Base-by-base conservation (phyloP, 306 rosid genomes). In the Sindora glabra region DNA sequence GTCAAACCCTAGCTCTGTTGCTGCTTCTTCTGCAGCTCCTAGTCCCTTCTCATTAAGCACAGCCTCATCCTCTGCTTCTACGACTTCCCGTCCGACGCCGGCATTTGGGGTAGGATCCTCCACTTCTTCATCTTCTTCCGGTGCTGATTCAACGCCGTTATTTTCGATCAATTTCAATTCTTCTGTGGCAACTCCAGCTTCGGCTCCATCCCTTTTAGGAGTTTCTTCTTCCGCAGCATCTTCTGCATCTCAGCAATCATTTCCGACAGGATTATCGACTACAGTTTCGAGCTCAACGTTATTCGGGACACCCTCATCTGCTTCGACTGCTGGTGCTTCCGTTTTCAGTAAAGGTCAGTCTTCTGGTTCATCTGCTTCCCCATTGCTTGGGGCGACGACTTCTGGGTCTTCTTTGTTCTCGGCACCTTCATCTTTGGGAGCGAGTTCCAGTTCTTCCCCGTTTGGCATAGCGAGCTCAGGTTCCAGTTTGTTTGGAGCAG, bases 1-100 rank as follows among this genome's bases (percentile, higher is more conserved):
- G 11, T 25, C 78, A n/a, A 72, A 73, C 77, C 79, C 83, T 57
- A 53, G 46, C 54, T 67, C 83, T 46, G 41, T 83, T 3, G 39
- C 84, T 25, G 41, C 84, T 3, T 45, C 84, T 25, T 34, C 77
- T 19, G 47, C 82, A 0, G 18, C 79, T 24, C 41, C 82, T 11
- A 22, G 32, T 29, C 9, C 81, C 12, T 73, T 63, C 29, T 3
- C 77, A 22, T n/a, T 46, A 11, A 51, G 50, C 6, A n/a, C 51
- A 42, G 33, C 62, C 17, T 45, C 56, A 11, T 38, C 71, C 34
- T 51, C 85, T 4, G 21, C 65, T 2, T 39, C 79, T 10, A 29
- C 67, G 10, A 17, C 68, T 13, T 7, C 39, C 33, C n/a, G n/a
- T n/a, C n/a, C n/a, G n/a, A n/a, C n/a, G n/a, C n/a, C n/a, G n/a